These are phyloP conservation scores for Fusarium praegraminearum DNA, from an alignment of 2,329 filamentous ascomycete species.

Conservation along the genomic window DNA sequence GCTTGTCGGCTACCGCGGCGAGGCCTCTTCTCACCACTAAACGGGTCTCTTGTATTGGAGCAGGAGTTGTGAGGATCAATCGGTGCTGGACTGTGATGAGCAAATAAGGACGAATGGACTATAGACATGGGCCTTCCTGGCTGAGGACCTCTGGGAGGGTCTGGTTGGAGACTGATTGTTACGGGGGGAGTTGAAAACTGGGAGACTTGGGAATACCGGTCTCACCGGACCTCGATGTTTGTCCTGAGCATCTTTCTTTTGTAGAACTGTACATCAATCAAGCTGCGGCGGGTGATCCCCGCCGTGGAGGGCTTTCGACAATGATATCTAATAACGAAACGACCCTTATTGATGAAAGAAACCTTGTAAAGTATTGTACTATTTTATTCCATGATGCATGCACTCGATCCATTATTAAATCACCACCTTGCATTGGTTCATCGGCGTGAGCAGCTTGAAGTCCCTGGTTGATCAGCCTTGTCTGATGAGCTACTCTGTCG, in stretches of 20 bases:
- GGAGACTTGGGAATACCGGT: slow-evolving; percentile 41
- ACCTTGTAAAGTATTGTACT: background rate
- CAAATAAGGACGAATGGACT: slow-evolving; percentile 39
- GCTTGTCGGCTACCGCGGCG: slow-evolving; percentile 90
- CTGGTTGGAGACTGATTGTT: slow-evolving; percentile 43
- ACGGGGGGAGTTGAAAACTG: slow-evolving; percentile 36
- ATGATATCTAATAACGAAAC: slow-evolving; percentile 24
- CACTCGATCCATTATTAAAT: background rate
- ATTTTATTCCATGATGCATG: background rate
- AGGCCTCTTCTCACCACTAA: slow-evolving; percentile 72
- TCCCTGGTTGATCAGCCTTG: background rate
- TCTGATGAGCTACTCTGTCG: background rate
- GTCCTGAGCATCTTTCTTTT: slow-evolving; percentile 50
- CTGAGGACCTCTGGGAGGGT: slow-evolving; percentile 36
- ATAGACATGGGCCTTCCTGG: slow-evolving; percentile 43
- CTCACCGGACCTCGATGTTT: slow-evolving; percentile 42
- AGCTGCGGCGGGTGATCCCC: slow-evolving; percentile 31
- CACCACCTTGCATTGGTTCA: background rate
- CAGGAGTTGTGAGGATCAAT: slow-evolving; percentile 25
- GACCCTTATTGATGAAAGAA: slow-evolving; percentile 1
- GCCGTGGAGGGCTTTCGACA: slow-evolving; percentile 36
- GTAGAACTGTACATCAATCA: slow-evolving; percentile 52
- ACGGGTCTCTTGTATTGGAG: slow-evolving; percentile 29
- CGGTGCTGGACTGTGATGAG: slow-evolving; percentile 33
- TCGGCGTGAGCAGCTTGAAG: background rate